Evolutionary conservation across 2,329 filamentous ascomycete genomes (phyloP), one percentile per base, ranked within the genome.

Genomic region (Aspergillus viridinutans): DNA sequence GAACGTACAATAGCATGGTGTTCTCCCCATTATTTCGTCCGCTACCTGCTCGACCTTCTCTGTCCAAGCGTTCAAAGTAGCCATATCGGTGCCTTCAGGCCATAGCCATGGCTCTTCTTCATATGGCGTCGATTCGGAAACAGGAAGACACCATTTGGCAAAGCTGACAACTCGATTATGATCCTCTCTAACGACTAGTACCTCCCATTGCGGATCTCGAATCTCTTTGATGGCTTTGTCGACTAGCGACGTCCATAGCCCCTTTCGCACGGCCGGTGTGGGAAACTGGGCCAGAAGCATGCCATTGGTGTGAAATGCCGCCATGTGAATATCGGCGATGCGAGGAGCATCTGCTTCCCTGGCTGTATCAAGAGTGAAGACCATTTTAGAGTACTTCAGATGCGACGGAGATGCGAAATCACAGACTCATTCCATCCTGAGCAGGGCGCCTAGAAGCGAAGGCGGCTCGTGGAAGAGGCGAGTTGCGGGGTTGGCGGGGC

Each of bases 321-420:
- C 60, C 53, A 68, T 60, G 55, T 69, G 66, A 52, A 67, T 64
- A 45, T 65, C 61, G 17, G 64, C 64, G 43, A 68, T 67, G 40
- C 40, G 40, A 43, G 40, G n/a, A 43, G 40, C 40, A 21, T 43
- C 40, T 5, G 20, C 3, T 21, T 43, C n/a, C 7, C 2, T 20
- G 9, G 40, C 40, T 10, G 9, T 21, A 43, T n/a, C 40, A 21
- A 43, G n/a, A 21, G 40, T 21, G 40, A 43, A 3, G 9, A 8
- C 40, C 40, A 43, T 43, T 10, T 21, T 35, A 14, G 12, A 35
- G 4, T 0, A 6, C 32, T 17, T 17, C 32, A 17, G 32, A 17
- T 0, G 5, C 12, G 14, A 17, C 5, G 4, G 32, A 35, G 12
- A 35, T 35, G 32, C 6, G 32, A 35, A 35, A 4, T 5, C 4